phyloP scores from a whole-genome alignment of 2,329 filamentous ascomycete species.

The Fonsecaea erecta region DNA sequence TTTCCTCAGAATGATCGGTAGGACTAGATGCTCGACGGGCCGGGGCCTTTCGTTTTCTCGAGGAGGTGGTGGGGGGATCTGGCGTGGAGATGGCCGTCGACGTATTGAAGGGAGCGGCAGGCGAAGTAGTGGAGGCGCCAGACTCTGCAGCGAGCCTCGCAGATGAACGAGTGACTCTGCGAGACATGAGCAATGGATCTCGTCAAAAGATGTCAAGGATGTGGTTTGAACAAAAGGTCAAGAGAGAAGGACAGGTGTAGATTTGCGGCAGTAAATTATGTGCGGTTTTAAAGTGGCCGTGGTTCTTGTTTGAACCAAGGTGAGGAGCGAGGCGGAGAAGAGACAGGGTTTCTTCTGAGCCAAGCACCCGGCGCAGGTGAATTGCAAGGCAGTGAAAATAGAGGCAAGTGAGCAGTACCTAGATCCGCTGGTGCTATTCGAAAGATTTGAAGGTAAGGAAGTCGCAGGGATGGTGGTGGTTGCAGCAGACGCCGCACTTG shows the following conservation, averaged over 20 bases:
- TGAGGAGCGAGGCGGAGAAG: conserved; percentile 19
- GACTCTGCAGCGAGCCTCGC: conserved; percentile 80
- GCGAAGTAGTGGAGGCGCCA: conserved; percentile 49
- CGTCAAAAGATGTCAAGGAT: conserved; percentile 27
- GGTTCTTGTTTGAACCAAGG: conserved; percentile 3
- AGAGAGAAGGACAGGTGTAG: conserved; percentile 16
- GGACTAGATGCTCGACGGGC: conserved; percentile 58
- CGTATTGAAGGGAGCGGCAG: conserved; percentile 32
- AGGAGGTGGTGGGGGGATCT: conserved; percentile 50
- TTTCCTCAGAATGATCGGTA: conserved; percentile 41
- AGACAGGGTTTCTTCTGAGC: conserved; percentile 21
- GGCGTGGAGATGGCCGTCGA: conserved; percentile 15
- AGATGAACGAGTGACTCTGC: conserved; percentile 94
- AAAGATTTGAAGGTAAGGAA: conserved; percentile 41
- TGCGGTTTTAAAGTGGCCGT: conserved; percentile 14
- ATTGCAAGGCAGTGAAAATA: conserved; percentile 23
- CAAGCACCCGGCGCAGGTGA: conserved; percentile 21
- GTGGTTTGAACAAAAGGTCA: conserved; percentile 20
- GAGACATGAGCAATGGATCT: conserved; percentile 77
- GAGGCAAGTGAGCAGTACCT: conserved; percentile 29
- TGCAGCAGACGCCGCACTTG: conserved; percentile 3
- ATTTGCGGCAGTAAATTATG: conserved; percentile 13
- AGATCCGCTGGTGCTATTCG: conserved; percentile 35
- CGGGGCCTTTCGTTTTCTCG: conserved; percentile 73
- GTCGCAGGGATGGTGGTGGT: conserved; percentile 9